Base-by-base conservation (phyloP, 2,329 filamentous ascomycete species). In the Aureobasidium sp. region DNA sequence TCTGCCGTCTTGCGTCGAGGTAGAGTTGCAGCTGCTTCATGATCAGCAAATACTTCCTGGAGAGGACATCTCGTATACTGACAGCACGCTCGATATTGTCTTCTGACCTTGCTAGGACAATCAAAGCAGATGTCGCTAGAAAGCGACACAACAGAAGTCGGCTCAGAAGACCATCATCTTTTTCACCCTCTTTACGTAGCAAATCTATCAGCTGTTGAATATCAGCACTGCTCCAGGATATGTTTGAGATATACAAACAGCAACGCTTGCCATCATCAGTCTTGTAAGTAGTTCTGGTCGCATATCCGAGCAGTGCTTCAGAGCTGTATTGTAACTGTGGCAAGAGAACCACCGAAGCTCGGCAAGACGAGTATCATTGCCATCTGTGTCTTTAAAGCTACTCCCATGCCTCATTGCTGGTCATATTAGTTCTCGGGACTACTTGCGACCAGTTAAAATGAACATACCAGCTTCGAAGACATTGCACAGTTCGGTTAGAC, bases 281-380 rank as follows among this genome's bases (percentile, higher is more conserved):
- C 82, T 77, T 3, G 86, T 70, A 0, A 87, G 77, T 53, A 79
- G 73, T 6, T 72, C 70, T 1, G 86, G 78, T 27, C 81, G 71
- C 79, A 87, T 87, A 0, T 82, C 77, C 1, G 80, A 78, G 66
- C 80, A 81, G 63, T 87, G 79, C 64, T 85, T 84, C 5, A 93
- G 74, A 0, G 86, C 87, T 7, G 91, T 72, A 66, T 94, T 95
- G 76, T 95, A 96, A 1, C 88, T 82, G 65, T 89, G 93, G 65
- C 87, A 87, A 41, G 87, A 87, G 71, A 96, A 92, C 91, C 91
- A 96, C 67, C 92, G 82, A 3, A 95, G 78, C 68, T 96, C 91
- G 3, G 79, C 72, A 0, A 80, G 63, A 64, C 74, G 82, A 36
- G 74, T 72, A 9, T 76, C 78, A 53, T 51, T n/a, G 29, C 22